Evolutionary conservation across 331 rosid species (phyloP).

Genomic region (Telfairia occidentalis): DNA sequence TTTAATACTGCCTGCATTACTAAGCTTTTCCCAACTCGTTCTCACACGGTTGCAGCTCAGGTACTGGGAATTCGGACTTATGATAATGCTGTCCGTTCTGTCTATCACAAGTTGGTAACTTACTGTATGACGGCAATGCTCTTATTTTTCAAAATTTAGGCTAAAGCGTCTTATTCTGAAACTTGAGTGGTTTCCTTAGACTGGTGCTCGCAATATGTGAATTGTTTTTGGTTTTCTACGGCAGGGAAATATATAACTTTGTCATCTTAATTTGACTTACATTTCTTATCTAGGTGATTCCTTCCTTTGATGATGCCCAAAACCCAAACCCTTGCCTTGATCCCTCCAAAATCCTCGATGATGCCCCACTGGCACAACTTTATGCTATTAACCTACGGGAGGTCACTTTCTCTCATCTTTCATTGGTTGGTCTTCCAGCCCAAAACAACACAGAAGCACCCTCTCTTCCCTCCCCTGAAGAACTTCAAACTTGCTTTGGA

Average conservation of each 20-base stretch:
- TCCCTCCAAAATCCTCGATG: neutral
- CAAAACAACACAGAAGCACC: neutral
- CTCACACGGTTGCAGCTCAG: slow-evolving; percentile 99
- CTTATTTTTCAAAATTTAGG: neutral
- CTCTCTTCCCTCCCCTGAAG: neutral
- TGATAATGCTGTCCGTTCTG: neutral
- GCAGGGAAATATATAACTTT: neutral
- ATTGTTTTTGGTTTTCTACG: neutral
- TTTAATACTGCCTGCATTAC: slow-evolving; percentile 95
- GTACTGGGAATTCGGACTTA: slow-evolving; percentile 19
- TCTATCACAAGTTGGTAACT: neutral
- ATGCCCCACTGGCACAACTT: neutral
- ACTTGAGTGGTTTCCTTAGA: neutral
- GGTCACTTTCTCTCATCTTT: neutral
- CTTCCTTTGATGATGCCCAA: neutral
- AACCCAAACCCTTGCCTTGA: neutral
- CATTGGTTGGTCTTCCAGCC: neutral
- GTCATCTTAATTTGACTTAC: neutral
- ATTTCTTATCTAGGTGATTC: neutral
- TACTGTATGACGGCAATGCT: neutral
- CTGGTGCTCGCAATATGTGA: neutral
- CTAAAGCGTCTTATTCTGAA: neutral
- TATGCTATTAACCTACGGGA: neutral
- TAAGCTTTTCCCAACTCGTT: slow-evolving; percentile 96
- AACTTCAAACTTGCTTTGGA: neutral